Percentiles rank a stretch among this genome's conserved stretches.
phyloP scores from a whole-genome alignment of 495 filamentous ascomycete species.

The Podospora pseudopauciseta region DNA sequence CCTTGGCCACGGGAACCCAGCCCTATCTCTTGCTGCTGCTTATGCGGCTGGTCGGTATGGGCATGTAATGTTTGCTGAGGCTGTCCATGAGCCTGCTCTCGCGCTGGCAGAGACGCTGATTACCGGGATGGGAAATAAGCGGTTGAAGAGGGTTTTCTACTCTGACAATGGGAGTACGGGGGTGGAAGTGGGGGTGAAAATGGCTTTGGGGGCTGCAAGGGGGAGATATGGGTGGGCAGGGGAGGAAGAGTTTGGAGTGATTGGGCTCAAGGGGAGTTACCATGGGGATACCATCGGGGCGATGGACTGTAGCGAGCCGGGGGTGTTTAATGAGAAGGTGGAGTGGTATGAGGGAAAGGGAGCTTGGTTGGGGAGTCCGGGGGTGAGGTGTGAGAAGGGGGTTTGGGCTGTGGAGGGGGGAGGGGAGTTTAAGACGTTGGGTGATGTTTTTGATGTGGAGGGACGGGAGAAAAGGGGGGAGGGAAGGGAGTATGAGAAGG shows the following conservation, averaged over 20 bases:
- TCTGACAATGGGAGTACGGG: conserved; percentile 78
- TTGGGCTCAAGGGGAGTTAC: conserved; percentile 72
- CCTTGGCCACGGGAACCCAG: conserved; percentile 68
- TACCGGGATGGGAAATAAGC: conserved; percentile 52
- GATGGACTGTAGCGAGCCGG: conserved; percentile 75
- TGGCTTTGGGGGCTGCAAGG: conserved; percentile 64
- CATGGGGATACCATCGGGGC: conserved; percentile 80
- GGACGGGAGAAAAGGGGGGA: conserved; percentile 40
- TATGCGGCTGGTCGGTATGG: conserved; percentile 80
- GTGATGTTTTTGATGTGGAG: conserved; percentile 59
- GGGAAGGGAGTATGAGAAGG: conserved; percentile 50
- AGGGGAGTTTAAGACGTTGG: conserved; percentile 38
- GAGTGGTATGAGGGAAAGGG: conserved; percentile 75
- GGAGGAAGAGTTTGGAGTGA: conserved; percentile 51
- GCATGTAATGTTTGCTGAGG: conserved; percentile 77
- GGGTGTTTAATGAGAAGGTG: conserved; percentile 67
- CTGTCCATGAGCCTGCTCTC: conserved; percentile 68
- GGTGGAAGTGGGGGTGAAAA: conserved; percentile 76
- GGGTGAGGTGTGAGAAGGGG: conserved; percentile 59
- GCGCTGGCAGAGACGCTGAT: conserved; percentile 59
- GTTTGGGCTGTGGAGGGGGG: conserved; percentile 58
- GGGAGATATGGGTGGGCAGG: conserved; percentile 61
- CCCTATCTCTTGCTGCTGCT: conserved; percentile 63
- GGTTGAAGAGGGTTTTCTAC: conserved; percentile 66
- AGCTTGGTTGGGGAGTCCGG: conserved; percentile 72